phyloP scores from a whole-genome alignment of 2,329 filamentous ascomycete genomes.

The Teratosphaeria epicoccoides region DNA sequence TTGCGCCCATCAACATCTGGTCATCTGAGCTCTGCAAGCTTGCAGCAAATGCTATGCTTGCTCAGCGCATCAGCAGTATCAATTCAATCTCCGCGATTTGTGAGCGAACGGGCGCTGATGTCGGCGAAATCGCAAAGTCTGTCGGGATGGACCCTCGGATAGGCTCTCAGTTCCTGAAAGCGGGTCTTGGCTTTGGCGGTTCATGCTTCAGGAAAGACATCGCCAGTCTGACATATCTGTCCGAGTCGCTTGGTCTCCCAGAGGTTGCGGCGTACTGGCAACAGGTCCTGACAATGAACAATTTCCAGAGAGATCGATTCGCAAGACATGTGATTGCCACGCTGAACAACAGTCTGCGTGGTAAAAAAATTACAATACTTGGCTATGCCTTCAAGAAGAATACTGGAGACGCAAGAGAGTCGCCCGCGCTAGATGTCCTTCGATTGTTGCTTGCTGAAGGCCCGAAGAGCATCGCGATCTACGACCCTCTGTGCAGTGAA shows the following conservation, averaged over 20 bases:
- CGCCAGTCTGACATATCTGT: slow-evolving; percentile 61
- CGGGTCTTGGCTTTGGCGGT: slow-evolving; percentile 65
- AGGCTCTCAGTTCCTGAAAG: slow-evolving; percentile 60
- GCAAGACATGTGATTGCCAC: slow-evolving; percentile 52
- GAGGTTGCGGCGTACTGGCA: slow-evolving; percentile 68
- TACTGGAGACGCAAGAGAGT: slow-evolving; percentile 63
- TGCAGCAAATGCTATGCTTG: slow-evolving; percentile 67
- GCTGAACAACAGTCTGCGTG: slow-evolving; percentile 55
- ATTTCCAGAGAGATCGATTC: slow-evolving; percentile 61
- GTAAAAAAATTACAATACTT: slow-evolving; percentile 59
- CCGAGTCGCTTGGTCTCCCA: slow-evolving; percentile 55
- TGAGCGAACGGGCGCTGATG: slow-evolving; percentile 63
- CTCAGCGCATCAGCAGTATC: slow-evolving; percentile 69
- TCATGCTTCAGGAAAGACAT: slow-evolving; percentile 75
- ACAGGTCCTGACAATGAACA: slow-evolving; percentile 62
- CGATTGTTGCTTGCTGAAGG: slow-evolving; percentile 52
- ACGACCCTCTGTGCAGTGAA: slow-evolving; percentile 44
- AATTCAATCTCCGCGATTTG: slow-evolving; percentile 70
- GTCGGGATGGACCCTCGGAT: slow-evolving; percentile 53
- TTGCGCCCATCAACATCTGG: slow-evolving; percentile 62
- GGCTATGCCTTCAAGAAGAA: slow-evolving; percentile 73
- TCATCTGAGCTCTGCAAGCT: slow-evolving; percentile 70
- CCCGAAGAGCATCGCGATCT: slow-evolving; percentile 50
- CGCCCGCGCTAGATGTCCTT: slow-evolving; percentile 57
- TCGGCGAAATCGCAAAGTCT: slow-evolving; percentile 53